Conservation (phyloP, 1,139 yeast species). For the Candida sp. region DNA sequence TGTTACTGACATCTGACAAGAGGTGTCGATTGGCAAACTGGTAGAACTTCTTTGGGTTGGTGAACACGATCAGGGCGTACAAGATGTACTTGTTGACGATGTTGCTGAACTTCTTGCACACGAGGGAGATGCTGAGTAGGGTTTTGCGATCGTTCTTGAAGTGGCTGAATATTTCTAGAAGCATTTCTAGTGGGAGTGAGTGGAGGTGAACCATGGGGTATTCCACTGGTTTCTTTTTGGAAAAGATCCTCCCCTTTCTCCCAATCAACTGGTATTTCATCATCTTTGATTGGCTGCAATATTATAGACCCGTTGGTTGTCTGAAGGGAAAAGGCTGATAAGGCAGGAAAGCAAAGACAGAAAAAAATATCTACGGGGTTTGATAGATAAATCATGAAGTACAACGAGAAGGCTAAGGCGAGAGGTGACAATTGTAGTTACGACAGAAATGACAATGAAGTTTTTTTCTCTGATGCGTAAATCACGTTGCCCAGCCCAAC, state of each 20-base stretch:
- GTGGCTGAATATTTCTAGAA: constrained; percentile 33
- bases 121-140: constrained; percentile 28
- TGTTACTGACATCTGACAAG: constrained; percentile 21
- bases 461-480: too few relatives aligned
- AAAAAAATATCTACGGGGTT: too few relatives aligned
- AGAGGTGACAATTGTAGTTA: too few relatives aligned
- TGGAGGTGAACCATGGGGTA: constrained; percentile 35
- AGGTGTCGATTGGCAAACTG: constrained; percentile 36
- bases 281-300: constrained; percentile 11
- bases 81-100: constrained; percentile 40
- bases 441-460: too few relatives aligned
- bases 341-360: neutral
- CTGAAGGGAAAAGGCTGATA: too few relatives aligned
- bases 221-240: constrained; percentile 6
- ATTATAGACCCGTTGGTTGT: too few relatives aligned
- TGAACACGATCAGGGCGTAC: constrained; percentile 35
- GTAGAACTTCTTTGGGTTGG: constrained; percentile 26
- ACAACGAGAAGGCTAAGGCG: too few relatives aligned
- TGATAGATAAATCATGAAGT: too few relatives aligned
- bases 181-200: constrained; percentile 48
- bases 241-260: constrained; percentile 20
- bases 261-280: constrained; percentile 45
- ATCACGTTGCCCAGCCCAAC: too few relatives aligned
- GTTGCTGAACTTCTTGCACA: constrained; percentile 39
- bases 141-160: constrained; percentile 21